Evolutionary conservation across 495 filamentous ascomycete genomes (phyloP).

Genomic region (Hypoxylon perforatum): DNA sequence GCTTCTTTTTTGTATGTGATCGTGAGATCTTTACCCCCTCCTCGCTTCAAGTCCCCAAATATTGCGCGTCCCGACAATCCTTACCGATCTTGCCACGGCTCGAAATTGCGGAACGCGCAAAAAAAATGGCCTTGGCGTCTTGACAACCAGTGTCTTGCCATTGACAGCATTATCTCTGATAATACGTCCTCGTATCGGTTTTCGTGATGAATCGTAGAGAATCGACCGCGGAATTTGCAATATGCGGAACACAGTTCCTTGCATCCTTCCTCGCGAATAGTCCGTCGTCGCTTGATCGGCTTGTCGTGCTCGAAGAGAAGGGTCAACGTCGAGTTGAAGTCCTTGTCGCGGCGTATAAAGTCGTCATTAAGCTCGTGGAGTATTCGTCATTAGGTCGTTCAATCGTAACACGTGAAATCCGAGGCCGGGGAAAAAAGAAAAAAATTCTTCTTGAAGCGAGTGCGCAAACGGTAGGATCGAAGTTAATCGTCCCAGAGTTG

Average conservation of each 20-base stretch:
- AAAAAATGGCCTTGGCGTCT: slow-evolving; percentile 51
- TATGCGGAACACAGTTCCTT: slow-evolving; percentile 38
- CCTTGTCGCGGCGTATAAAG: slow-evolving; percentile 43
- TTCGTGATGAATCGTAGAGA: slow-evolving; percentile 46
- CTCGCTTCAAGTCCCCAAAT: slow-evolving; percentile 41
- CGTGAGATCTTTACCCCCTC: slow-evolving; percentile 45
- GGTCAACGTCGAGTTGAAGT: slow-evolving; percentile 54
- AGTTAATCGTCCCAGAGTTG: slow-evolving; percentile 33
- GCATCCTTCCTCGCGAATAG: slow-evolving; percentile 42
- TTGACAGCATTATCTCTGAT: slow-evolving; percentile 51
- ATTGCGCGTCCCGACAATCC: slow-evolving; percentile 33
- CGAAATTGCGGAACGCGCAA: slow-evolving; percentile 34
- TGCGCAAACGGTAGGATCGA: slow-evolving; percentile 34
- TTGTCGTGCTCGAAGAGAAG: slow-evolving; percentile 44
- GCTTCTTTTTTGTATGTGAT: slow-evolving; percentile 41
- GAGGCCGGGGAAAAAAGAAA: slow-evolving; percentile 38
- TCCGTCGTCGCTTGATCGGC: slow-evolving; percentile 42
- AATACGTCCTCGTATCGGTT: slow-evolving; percentile 43
- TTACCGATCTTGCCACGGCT: slow-evolving; percentile 47
- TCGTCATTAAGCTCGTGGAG: slow-evolving; percentile 47
- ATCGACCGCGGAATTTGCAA: slow-evolving; percentile 44
- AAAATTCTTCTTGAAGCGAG: slow-evolving; percentile 47
- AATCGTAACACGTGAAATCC: slow-evolving; percentile 58
- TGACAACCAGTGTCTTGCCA: slow-evolving; percentile 61
- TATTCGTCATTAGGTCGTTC: slow-evolving; percentile 57